These are phyloP conservation scores for Hypoxylon lienhwacheense DNA, from an alignment of 495 filamentous ascomycete genomes.

Conservation along the genomic window DNA sequence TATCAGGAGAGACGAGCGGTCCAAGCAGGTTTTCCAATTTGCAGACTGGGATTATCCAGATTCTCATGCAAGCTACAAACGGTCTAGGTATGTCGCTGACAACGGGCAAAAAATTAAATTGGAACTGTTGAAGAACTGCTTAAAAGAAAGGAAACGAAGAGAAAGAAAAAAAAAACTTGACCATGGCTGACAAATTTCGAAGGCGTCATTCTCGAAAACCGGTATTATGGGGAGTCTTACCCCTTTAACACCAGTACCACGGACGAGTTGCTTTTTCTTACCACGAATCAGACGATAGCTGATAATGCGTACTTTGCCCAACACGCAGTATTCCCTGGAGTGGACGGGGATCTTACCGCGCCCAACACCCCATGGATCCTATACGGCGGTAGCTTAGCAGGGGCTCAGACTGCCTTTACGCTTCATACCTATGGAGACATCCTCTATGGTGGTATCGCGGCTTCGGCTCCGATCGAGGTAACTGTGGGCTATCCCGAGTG, in stretches of 20 bases:
- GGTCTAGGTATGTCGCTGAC: constrained; percentile 38
- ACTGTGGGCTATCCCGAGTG: constrained; percentile 45
- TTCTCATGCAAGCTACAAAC: constrained; percentile 50
- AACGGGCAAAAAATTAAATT: too few relatives aligned
- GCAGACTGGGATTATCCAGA: constrained; percentile 48
- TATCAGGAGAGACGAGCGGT: constrained; percentile 47
- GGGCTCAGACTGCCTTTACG: constrained; percentile 47
- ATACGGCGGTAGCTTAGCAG: constrained; percentile 50
- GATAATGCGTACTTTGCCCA: constrained; percentile 53
- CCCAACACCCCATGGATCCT: constrained; percentile 49
- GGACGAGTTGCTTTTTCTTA: constrained; percentile 48
- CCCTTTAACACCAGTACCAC: constrained; percentile 47
- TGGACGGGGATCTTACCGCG: constrained; percentile 40
- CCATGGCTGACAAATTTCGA: constrained; percentile 1
- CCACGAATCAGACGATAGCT: constrained; percentile 53
- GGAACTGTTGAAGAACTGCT: too few relatives aligned
- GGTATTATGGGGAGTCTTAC: constrained; percentile 50
- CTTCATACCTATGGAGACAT: constrained; percentile 46
- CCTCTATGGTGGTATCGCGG: constrained; percentile 50
- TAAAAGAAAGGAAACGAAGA: neutral
- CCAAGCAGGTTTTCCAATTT: constrained; percentile 40
- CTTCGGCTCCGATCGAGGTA: constrained; percentile 43
- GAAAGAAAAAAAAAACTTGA: neutral
- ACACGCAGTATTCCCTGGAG: constrained; percentile 46
- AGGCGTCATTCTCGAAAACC: constrained; percentile 51